Percentiles rank a stretch among this genome's conserved stretches.
Evolutionary conservation across 2,329 filamentous ascomycete species (phyloP).

Genomic region (Ascosphaera apis): DNA sequence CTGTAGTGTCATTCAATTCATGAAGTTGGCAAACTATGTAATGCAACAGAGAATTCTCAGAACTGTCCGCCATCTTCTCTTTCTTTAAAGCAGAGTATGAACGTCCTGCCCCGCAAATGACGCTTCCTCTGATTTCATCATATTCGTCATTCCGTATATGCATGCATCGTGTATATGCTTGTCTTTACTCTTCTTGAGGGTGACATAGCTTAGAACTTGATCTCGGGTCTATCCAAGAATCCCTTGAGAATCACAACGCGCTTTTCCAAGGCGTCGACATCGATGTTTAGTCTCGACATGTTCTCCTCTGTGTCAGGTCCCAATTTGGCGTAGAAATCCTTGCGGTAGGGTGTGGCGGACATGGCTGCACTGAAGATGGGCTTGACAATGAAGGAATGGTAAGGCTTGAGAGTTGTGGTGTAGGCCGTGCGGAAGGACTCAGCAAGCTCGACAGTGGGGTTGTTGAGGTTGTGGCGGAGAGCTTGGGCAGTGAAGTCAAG

Average conservation of each 20-base stretch:
- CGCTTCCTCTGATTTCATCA: no score
- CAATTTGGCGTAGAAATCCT: slow-evolving; percentile 80
- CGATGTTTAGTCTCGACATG: slow-evolving; percentile 38
- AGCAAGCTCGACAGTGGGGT: slow-evolving; percentile 50
- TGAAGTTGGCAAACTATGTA: no score
- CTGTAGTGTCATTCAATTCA: no score
- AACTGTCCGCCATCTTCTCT: no score
- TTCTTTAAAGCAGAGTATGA: no score
- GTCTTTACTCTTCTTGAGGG: no score
- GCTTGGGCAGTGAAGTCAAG: slow-evolving; percentile 84
- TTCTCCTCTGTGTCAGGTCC: slow-evolving; percentile 32
- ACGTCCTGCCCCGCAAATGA: no score
- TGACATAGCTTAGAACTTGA: slow-evolving; percentile 16
- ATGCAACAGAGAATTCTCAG: no score
- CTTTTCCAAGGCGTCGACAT: slow-evolving; percentile 57
- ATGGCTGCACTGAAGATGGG: slow-evolving; percentile 84
- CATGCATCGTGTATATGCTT: no score
- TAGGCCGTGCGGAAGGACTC: slow-evolving; percentile 76
- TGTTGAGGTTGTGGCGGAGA: slow-evolving; percentile 52
- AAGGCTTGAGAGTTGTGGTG: slow-evolving; percentile 63
- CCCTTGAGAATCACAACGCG: slow-evolving; percentile 52
- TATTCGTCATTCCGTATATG: no score
- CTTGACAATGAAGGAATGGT: slow-evolving; percentile 78
- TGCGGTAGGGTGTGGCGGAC: slow-evolving; percentile 77
- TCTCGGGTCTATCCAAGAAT: slow-evolving; percentile 33